These are phyloP conservation scores for Canavalia ensiformis DNA, from an alignment of 306 rosid species.

Conservation along the genomic window DNA sequence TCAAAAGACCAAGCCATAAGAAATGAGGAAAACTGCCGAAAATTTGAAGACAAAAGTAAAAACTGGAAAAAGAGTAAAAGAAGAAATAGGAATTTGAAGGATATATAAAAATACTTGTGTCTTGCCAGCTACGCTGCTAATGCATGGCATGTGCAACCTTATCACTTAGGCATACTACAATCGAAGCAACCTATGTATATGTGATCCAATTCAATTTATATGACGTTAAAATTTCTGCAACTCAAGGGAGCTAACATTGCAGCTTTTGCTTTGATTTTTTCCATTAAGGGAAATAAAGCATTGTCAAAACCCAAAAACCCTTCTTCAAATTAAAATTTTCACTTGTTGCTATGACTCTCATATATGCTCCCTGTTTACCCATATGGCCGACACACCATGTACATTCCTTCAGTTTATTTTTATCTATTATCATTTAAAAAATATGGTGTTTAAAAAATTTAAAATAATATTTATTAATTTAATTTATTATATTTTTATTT, in stretches of 20 bases:
- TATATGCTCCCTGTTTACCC: neutral
- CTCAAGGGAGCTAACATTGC: neutral
- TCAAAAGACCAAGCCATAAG: neutral
- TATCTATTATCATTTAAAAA: too few species aligned
- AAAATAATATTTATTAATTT: too few species aligned
- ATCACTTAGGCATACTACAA: conserved; percentile 44
- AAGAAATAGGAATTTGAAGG: neutral
- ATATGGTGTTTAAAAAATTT: too few species aligned
- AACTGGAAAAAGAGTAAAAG: neutral
- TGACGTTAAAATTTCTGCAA: conserved; percentile 31
- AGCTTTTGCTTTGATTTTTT: conserved; percentile 33
- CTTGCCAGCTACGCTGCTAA: conserved; percentile 22
- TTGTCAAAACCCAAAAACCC: neutral
- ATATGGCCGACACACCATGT: neutral
- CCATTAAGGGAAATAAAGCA: conserved; percentile 31
- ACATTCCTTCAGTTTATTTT: too few species aligned
- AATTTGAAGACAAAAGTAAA: neutral
- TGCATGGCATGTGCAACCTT: conserved; percentile 60
- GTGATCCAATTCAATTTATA: conserved; percentile 42
- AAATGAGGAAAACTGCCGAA: neutral
- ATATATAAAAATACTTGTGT: neutral
- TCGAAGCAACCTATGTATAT: conserved; percentile 30
- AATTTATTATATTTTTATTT: too few species aligned
- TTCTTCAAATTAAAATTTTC: neutral
- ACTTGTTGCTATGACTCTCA: neutral